Conservation (phyloP, 352 stramenopile species). For the Globisporangium rhizosaccharum region DNA sequence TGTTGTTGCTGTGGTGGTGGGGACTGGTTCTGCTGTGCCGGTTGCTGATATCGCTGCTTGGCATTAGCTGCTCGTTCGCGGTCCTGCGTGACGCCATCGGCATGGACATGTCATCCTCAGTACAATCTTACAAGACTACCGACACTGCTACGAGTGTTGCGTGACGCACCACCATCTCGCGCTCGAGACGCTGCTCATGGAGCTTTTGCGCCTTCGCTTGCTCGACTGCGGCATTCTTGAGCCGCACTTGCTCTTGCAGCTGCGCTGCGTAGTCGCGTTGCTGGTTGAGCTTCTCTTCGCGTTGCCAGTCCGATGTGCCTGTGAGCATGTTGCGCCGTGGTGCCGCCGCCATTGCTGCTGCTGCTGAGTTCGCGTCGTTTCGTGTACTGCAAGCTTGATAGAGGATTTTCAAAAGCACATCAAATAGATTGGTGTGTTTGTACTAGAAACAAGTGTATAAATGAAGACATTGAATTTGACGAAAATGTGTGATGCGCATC, state of each 20-base stretch:
- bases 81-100: slow-evolving; percentile 9
- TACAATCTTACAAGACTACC: neutral
- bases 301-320: slow-evolving; percentile 34
- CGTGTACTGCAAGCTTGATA: neutral
- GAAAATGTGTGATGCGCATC: no score
- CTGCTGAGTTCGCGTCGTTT: neutral
- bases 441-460: neutral
- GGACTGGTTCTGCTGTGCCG: neutral
- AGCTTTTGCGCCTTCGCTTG: slow-evolving; percentile 30
- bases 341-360: slow-evolving; percentile 6
- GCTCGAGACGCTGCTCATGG: slow-evolving; percentile 46
- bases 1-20: neutral
- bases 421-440: neutral
- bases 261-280: slow-evolving; percentile 63
- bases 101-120: neutral
- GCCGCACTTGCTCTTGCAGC: slow-evolving; percentile 53
- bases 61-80: slow-evolving; percentile 2
- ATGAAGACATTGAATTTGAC: no score
- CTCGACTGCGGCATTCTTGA: slow-evolving; percentile 44
- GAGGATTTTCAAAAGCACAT: neutral
- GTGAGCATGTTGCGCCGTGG: slow-evolving; percentile 33
- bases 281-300: slow-evolving; percentile 41
- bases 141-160: neutral
- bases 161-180: slow-evolving; percentile 23
- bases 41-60: slow-evolving; percentile 5